These are phyloP conservation scores for Boletus rufocinnamomeus DNA, from an alignment of 768 basidiomycete genomes.

Conservation along the genomic window DNA sequence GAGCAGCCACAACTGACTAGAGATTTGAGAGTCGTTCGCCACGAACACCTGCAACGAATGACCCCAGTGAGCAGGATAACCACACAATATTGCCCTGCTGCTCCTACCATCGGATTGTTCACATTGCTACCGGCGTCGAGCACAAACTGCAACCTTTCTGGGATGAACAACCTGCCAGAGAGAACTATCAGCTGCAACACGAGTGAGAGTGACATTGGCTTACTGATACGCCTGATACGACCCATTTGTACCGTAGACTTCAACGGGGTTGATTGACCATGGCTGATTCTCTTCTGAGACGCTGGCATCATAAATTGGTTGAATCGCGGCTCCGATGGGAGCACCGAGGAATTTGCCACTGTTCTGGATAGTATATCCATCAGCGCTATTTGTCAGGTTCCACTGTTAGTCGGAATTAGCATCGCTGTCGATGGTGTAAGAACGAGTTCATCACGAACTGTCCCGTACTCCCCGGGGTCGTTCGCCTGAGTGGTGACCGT, in stretches of 20 bases:
- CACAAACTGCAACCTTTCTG: not conserved
- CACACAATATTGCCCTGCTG: no score
- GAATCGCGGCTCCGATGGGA: not conserved
- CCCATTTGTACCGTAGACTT: not conserved
- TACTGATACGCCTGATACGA: not conserved
- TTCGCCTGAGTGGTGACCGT: not conserved
- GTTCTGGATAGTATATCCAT: conserved; percentile 1
- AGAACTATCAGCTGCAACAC: not conserved
- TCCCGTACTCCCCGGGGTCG: not conserved
- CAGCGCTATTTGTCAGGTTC: not conserved
- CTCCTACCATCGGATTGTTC: not conserved
- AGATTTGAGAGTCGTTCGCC: conserved; percentile 3
- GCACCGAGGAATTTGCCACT: not conserved
- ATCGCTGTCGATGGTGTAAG: not conserved
- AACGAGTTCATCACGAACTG: not conserved
- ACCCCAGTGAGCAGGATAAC: not conserved
- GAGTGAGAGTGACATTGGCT: not conserved
- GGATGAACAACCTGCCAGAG: not conserved
- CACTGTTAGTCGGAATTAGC: conserved; percentile 2
- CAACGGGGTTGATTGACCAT: conserved; percentile 7
- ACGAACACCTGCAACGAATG: not conserved
- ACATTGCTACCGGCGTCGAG: not conserved
- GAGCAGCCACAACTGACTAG: conserved; percentile 8
- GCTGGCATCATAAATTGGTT: not conserved
- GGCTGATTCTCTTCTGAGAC: not conserved